Evolutionary conservation across 352 stramenopile species (phyloP).

Genomic region (Phytophthora cajani): DNA sequence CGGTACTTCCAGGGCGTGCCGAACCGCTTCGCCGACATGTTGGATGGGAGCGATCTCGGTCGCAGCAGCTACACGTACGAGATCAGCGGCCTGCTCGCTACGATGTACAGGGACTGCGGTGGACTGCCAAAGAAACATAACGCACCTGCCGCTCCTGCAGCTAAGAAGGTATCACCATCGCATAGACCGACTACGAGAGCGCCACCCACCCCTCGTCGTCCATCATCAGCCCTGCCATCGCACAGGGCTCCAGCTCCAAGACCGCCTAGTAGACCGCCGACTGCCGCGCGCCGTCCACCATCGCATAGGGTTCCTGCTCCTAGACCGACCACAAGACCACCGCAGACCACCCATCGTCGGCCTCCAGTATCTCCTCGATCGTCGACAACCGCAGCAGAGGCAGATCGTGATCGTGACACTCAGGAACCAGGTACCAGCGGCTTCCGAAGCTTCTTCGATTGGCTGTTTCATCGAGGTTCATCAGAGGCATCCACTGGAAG

Average conservation of each 20-base stretch:
- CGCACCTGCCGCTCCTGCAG: background rate
- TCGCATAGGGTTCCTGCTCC: background rate
- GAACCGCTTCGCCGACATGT: slow-evolving; percentile 46
- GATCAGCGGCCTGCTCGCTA: slow-evolving; percentile 41
- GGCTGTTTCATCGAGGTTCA: slow-evolving; percentile 10
- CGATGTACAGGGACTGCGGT: slow-evolving; percentile 44
- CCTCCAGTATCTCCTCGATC: background rate
- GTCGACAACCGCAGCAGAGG: background rate
- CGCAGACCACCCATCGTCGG: background rate
- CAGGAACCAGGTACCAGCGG: background rate
- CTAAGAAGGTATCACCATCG: slow-evolving; percentile 5
- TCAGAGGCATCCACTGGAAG: slow-evolving; percentile 2
- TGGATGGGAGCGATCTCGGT: slow-evolving; percentile 48
- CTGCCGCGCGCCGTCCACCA: background rate
- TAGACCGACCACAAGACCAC: background rate
- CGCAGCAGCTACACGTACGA: slow-evolving; percentile 59
- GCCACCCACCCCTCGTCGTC: background rate
- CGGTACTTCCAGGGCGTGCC: slow-evolving; percentile 43
- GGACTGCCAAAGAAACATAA: background rate
- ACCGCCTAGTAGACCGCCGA: background rate
- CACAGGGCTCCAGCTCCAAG: background rate
- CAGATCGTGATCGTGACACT: slow-evolving; percentile 1
- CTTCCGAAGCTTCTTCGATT: slow-evolving; percentile 23
- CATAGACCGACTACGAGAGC: background rate
- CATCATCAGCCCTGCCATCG: background rate